Conservation (phyloP, 805 yeast genomes). For the Torulaspora franciscae region DNA sequence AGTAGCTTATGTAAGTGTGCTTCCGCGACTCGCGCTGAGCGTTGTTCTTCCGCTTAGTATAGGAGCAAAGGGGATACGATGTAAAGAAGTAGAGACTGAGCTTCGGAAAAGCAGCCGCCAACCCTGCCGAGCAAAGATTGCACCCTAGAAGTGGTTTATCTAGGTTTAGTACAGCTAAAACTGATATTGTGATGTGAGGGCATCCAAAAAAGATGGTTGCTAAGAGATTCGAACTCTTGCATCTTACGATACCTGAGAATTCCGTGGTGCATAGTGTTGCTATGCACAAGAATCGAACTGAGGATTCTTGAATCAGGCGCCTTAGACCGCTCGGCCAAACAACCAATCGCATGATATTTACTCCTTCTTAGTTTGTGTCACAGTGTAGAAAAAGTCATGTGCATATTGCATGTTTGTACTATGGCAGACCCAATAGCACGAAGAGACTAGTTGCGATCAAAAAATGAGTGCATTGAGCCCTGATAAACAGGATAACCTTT, state of each 20-base stretch:
- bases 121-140: no score
- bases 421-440: no score
- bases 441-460: no score
- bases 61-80: background rate
- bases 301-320: slow-evolving; percentile 34
- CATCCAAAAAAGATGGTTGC: slow-evolving; percentile 28
- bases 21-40: background rate
- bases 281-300: slow-evolving; percentile 20
- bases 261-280: slow-evolving; percentile 18
- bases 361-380: no score
- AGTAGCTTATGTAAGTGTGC: background rate
- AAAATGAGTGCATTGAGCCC: no score
- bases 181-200: no score
- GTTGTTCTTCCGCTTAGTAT: background rate
- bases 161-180: background rate
- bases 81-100: background rate
- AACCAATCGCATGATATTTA: slow-evolving; percentile 16
- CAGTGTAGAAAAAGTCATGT: no score
- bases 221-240: slow-evolving; percentile 37
- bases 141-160: background rate
- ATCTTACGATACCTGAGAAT: slow-evolving; percentile 36
- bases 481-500: no score
- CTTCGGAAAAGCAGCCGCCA: background rate
- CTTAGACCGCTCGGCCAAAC: slow-evolving; percentile 38
- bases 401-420: no score